Conservation (phyloP, 768 basidiomycete species). For the Pulveroboletus sp. region DNA sequence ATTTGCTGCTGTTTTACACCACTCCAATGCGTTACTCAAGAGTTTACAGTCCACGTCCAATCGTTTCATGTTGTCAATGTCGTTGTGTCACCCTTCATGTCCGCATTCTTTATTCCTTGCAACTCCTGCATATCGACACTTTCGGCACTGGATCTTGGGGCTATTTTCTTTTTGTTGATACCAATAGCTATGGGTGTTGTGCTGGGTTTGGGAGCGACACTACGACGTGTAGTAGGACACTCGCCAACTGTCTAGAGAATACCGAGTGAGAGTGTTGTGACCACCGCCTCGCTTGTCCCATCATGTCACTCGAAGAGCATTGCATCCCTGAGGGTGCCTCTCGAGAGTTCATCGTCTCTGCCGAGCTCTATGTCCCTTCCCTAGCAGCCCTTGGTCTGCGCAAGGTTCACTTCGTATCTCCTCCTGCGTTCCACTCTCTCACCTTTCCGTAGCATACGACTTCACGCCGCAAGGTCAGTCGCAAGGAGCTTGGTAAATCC, state of each 20-base stretch:
- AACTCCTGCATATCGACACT: constrained; percentile 8
- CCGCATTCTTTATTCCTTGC: constrained; percentile 12
- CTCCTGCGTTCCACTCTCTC: constrained; percentile 5
- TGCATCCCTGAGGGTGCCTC: constrained; percentile 5
- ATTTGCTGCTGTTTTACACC: constrained; percentile 5
- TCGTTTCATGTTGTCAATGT: constrained; percentile 11
- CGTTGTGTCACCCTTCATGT: constrained; percentile 9
- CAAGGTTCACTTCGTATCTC: constrained; percentile 43
- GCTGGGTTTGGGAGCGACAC: constrained; percentile 1
- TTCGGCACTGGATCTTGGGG: constrained; percentile 9
- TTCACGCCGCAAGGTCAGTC: constrained; percentile 53
- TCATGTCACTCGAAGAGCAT: constrained; percentile 13
- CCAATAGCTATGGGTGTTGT: constrained; percentile 1
- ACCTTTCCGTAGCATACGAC: constrained; percentile 36
- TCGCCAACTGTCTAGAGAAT: neutral
- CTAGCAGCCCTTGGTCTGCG: constrained; percentile 46
- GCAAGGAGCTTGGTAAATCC: constrained; percentile 36
- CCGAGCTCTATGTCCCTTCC: constrained; percentile 58
- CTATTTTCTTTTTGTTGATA: constrained; percentile 11
- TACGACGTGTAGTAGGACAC: neutral
- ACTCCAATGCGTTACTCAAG: constrained; percentile 4
- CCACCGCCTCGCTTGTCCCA: neutral
- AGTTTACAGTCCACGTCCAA: constrained; percentile 12
- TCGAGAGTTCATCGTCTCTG: constrained; percentile 56
- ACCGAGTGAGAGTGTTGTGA: neutral